Evolutionary conservation across 441 rosid genomes (phyloP).

Genomic region (Jatropha podagrica): DNA sequence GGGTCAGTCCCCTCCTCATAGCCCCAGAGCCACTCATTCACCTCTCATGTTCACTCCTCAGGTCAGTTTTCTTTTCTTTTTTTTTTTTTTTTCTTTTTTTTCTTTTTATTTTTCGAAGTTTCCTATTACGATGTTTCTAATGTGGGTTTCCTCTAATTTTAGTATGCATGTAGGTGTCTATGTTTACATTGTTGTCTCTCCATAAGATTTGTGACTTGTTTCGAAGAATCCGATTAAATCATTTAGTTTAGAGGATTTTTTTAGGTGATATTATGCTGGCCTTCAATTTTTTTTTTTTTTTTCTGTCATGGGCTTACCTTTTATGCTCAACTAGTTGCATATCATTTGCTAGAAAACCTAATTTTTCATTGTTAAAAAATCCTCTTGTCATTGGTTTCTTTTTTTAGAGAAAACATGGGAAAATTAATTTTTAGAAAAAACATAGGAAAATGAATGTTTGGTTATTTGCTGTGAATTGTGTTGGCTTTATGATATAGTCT

Average conservation of each 20-base stretch:
- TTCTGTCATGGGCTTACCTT: background rate
- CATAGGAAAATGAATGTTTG: background rate
- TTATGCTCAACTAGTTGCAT: background rate
- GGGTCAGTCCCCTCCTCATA: conserved; percentile 94
- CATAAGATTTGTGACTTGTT: background rate
- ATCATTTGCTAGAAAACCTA: background rate
- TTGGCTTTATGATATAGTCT: background rate
- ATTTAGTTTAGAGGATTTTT: conserved; percentile 4
- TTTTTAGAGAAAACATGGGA: too few relatives aligned
- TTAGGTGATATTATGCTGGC: background rate
- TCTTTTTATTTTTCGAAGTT: background rate
- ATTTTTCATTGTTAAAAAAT: background rate
- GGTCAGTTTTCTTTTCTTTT: conserved; percentile 35
- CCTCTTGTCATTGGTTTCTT: background rate
- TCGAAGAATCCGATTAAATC: background rate
- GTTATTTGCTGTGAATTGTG: background rate
- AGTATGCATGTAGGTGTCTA: background rate
- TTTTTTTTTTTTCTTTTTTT: background rate
- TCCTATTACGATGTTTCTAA: background rate
- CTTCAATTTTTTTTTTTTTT: background rate
- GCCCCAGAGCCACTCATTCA: conserved; percentile 77
- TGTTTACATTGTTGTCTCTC: conserved; percentile 3
- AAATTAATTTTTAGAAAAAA: too few relatives aligned
- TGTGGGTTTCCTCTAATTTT: conserved; percentile 14
- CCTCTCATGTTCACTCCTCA: conserved; percentile 97